These are phyloP conservation scores for Geosmithia putterillii DNA, from an alignment of 2,329 filamentous ascomycete genomes.

Conservation along the genomic window DNA sequence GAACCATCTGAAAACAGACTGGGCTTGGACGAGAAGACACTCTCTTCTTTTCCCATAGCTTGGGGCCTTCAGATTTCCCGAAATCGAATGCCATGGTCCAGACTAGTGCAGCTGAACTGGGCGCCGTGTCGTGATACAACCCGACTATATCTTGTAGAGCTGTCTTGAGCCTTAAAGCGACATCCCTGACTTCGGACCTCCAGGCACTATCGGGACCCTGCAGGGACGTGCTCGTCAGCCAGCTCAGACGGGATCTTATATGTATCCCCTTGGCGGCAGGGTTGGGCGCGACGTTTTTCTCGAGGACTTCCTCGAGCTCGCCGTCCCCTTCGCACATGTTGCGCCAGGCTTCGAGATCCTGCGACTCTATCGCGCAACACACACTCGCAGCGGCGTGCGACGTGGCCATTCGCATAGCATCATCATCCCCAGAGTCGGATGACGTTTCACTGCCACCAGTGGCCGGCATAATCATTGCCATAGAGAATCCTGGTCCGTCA, in stretches of 20 bases:
- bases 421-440: no score
- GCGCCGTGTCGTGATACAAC: neutral
- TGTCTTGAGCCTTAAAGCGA: neutral
- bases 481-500: neutral
- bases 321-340: neutral
- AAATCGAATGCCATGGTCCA: neutral
- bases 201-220: neutral
- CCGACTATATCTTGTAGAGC: neutral
- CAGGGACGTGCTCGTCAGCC: neutral
- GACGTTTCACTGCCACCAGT: neutral
- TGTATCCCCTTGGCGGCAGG: neutral
- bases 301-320: neutral
- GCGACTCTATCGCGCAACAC: neutral
- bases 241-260: neutral
- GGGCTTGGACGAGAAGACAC: neutral
- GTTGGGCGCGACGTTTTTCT: neutral
- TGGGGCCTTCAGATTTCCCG: neutral
- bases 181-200: neutral
- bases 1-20: neutral
- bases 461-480: neutral
- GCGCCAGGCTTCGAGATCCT: neutral
- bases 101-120: neutral
- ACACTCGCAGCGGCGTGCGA: neutral
- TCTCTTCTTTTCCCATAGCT: neutral
- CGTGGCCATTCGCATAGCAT: no score